phyloP scores from a whole-genome alignment of 2,329 filamentous ascomycete species.

The Colletotrichum incanum region DNA sequence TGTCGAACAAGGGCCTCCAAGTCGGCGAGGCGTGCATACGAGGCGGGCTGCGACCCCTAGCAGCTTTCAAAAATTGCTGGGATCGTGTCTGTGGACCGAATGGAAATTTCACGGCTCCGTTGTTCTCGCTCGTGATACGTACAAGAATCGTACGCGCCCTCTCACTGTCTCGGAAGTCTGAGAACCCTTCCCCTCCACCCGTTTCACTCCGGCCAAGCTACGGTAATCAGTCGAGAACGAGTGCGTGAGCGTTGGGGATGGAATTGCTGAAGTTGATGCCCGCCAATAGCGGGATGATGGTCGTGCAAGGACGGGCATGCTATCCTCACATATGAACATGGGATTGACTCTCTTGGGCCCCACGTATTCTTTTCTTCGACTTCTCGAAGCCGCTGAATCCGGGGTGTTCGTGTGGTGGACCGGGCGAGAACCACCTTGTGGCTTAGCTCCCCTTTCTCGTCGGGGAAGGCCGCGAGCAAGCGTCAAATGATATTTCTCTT shows the following conservation, averaged over 20 bases:
- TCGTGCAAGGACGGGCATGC: conserved; percentile 11
- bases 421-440: too few species aligned
- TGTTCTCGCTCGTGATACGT: neutral
- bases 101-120: neutral
- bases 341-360: neutral
- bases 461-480: neutral
- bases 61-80: conserved; percentile 12
- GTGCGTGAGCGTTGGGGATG: too few species aligned
- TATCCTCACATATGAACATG: neutral
- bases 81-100: conserved; percentile 8
- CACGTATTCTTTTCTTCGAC: neutral
- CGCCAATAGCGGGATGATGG: conserved; percentile 2
- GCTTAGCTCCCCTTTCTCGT: neutral
- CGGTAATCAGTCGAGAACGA: neutral
- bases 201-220: neutral
- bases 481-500: neutral
- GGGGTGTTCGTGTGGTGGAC: neutral
- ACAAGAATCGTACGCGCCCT: neutral
- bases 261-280: neutral
- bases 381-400: conserved; percentile 18
- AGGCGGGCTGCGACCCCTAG: neutral
- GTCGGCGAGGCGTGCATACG: neutral
- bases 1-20: neutral
- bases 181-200: neutral
- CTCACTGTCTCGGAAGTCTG: neutral